Percentiles rank a stretch among this genome's conserved stretches.
Evolutionary conservation across 2,329 filamentous ascomycete genomes (phyloP).

Genomic region (Xylaria digitata): DNA sequence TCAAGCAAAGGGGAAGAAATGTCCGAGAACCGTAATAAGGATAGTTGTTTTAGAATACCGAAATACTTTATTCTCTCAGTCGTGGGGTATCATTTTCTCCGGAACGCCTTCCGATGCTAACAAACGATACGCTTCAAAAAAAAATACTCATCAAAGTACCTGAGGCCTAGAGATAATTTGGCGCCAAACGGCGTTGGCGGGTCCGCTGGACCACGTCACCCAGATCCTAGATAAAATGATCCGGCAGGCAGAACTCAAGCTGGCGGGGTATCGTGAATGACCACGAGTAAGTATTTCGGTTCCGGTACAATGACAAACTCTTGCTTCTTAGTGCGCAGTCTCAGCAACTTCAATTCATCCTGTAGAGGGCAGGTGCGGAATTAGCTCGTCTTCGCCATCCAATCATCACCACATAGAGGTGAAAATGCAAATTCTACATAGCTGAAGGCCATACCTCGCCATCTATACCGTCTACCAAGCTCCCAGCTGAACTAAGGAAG

Average conservation of each 20-base stretch:
- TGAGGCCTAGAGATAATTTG: constrained; percentile 2
- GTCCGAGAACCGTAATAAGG: constrained; percentile 3
- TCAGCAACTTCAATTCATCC: constrained; percentile 81
- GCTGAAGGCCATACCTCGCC: constrained; percentile 65
- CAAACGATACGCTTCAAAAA: constrained; percentile 21
- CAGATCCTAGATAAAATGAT: neutral
- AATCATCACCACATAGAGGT: constrained; percentile 2
- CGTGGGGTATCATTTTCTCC: constrained; percentile 47
- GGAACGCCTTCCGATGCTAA: constrained; percentile 42
- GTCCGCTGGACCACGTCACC: constrained; percentile 19
- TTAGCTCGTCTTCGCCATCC: constrained; percentile 23
- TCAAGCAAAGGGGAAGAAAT: constrained; percentile 8
- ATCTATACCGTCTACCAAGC: constrained; percentile 78
- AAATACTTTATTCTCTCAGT: constrained; percentile 27
- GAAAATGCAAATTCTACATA: constrained; percentile 6
- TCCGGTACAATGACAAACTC: constrained; percentile 88
- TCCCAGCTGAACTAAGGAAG: constrained; percentile 76
- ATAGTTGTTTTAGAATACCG: constrained; percentile 19
- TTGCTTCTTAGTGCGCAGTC: constrained; percentile 84
- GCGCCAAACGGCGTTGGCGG: constrained; percentile 12
- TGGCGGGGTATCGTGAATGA: constrained; percentile 83
- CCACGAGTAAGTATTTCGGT: constrained; percentile 79
- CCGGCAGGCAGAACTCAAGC: constrained; percentile 57
- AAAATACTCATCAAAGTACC: constrained; percentile 16
- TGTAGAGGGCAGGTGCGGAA: constrained; percentile 46